Evolutionary conservation across 305 asterid genomes (phyloP).

Genomic region (Fraxinus platypoda): DNA sequence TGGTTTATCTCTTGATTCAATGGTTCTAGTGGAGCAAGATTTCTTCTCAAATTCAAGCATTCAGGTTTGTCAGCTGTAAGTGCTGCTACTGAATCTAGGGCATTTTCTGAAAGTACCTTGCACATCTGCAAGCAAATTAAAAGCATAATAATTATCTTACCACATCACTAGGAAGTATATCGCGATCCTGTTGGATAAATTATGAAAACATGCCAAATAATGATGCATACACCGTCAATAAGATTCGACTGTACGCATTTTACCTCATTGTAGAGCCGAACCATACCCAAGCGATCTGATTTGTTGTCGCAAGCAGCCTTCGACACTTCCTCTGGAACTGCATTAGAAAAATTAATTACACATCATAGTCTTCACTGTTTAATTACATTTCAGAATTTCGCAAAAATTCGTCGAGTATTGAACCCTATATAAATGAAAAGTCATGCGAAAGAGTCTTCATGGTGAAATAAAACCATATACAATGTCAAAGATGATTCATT

Average conservation of each 20-base stretch:
- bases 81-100: conserved; percentile 44
- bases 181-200: not conserved
- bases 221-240: not conserved
- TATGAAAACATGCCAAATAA: conserved; percentile 5
- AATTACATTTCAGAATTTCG: not conserved
- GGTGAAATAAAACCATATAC: not conserved
- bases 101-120: conserved; percentile 44
- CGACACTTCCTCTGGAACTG: conserved; percentile 70
- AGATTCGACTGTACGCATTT: not conserved
- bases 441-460: not conserved
- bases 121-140: conserved; percentile 49
- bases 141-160: conserved; percentile 8
- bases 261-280: conserved; percentile 79
- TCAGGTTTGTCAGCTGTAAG: conserved; percentile 30
- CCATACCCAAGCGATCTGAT: conserved; percentile 57
- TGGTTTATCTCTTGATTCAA: conserved; percentile 44
- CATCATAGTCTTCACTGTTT: not conserved
- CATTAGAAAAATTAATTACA: conserved; percentile 18
- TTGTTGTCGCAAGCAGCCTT: conserved; percentile 57
- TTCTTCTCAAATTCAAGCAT: conserved; percentile 42
- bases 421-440: not conserved
- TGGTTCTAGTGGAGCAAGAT: conserved; percentile 45
- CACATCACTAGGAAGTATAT: not conserved
- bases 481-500: not conserved
- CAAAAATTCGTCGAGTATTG: not conserved